phyloP scores from a whole-genome alignment of 495 filamentous ascomycete genomes.

The Pseudotulostoma volvatum region DNA sequence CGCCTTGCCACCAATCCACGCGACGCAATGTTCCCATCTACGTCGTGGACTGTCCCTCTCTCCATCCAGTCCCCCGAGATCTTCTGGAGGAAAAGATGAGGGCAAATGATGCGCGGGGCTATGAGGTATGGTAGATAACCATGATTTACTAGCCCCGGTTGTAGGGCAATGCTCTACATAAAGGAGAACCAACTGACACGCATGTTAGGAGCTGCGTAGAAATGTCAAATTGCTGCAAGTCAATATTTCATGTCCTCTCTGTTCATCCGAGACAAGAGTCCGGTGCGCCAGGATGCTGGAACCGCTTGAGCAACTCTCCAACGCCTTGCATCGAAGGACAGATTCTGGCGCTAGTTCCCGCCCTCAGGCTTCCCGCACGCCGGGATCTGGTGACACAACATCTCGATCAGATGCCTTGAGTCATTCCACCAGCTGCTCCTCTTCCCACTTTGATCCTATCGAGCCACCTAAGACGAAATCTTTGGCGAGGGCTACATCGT shows the following conservation, averaged over 20 bases:
- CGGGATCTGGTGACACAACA: slow-evolving; percentile 8
- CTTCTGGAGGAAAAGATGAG: slow-evolving; percentile 13
- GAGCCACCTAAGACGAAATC: neutral
- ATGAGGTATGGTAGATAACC: slow-evolving; percentile 15
- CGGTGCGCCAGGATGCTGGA: slow-evolving; percentile 14
- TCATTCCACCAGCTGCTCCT: slow-evolving; percentile 12
- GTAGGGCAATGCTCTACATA: neutral
- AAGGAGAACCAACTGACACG: neutral
- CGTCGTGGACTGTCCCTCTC: slow-evolving; percentile 13
- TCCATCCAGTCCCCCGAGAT: slow-evolving; percentile 10
- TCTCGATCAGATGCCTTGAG: slow-evolving; percentile 13
- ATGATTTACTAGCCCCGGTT: neutral
- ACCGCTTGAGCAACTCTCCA: slow-evolving; percentile 8
- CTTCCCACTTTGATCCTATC: slow-evolving; percentile 3
- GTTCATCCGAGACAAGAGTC: slow-evolving; percentile 9
- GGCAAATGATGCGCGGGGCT: slow-evolving; percentile 6
- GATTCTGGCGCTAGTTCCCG: slow-evolving; percentile 7
- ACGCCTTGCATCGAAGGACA: slow-evolving; percentile 4
- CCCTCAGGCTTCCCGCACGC: slow-evolving; percentile 6
- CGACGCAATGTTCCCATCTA: slow-evolving; percentile 7
- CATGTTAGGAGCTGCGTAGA: slow-evolving; percentile 9
- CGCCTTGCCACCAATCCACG: neutral
- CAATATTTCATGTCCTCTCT: slow-evolving; percentile 11
- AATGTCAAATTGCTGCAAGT: slow-evolving; percentile 8
- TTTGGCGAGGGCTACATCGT: too few relatives aligned